Percentiles rank a stretch among this genome's conserved stretches.
phyloP scores from a whole-genome alignment of 345 rosid species.

The Sapria himalayana region DNA sequence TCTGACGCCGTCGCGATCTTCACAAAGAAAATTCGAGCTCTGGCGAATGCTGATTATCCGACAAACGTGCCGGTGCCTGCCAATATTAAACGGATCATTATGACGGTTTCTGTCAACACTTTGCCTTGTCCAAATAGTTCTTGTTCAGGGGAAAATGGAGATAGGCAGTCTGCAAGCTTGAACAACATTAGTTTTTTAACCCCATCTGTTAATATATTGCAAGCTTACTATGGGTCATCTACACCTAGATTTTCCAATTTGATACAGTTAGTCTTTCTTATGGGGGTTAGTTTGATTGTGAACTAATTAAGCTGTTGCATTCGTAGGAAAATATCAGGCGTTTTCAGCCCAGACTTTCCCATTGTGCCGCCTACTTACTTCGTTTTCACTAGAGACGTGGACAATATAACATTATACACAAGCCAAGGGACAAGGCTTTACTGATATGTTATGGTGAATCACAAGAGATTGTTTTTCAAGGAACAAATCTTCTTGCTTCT shows the following conservation, averaged over 20 bases:
- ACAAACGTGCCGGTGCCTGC: slow-evolving; percentile 3
- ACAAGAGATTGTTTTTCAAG: slow-evolving; percentile 22
- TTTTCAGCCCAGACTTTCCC: slow-evolving; percentile 18
- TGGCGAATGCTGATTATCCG: neutral
- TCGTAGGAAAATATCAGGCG: slow-evolving; percentile 12
- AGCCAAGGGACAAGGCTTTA: slow-evolving; percentile 10
- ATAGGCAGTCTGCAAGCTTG: slow-evolving; percentile 21
- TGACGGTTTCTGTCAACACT: slow-evolving; percentile 7
- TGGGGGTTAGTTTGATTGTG: neutral
- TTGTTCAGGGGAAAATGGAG: slow-evolving; percentile 16
- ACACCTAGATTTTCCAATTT: too few relatives aligned
- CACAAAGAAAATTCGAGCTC: slow-evolving; percentile 3
- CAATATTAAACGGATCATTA: neutral
- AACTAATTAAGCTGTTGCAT: neutral
- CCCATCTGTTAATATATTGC: slow-evolving; percentile 16
- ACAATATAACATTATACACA: slow-evolving; percentile 7
- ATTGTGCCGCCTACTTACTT: slow-evolving; percentile 15
- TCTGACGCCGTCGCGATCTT: too few relatives aligned
- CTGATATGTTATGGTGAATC: slow-evolving; percentile 11
- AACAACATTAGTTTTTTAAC: slow-evolving; percentile 24
- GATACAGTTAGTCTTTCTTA: neutral
- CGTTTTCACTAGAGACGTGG: slow-evolving; percentile 16
- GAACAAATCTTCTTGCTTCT: slow-evolving; percentile 16
- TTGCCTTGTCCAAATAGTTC: slow-evolving; percentile 7
- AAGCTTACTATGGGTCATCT: slow-evolving; percentile 27